Conservation (phyloP, 345 rosid genomes). For the Camelina laxa region DNA sequence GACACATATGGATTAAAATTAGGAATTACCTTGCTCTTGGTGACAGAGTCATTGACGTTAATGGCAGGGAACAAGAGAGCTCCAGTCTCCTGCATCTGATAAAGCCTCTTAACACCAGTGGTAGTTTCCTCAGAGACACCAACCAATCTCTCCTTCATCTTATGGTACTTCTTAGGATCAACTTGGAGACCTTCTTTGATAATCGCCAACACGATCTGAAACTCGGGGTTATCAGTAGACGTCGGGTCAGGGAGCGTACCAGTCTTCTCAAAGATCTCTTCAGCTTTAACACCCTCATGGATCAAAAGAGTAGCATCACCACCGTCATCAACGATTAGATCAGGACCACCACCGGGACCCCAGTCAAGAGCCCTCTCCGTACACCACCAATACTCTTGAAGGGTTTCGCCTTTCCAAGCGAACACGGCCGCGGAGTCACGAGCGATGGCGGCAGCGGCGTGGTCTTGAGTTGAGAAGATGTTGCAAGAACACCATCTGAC, state of each 20-base stretch:
- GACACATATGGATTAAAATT: not conserved
- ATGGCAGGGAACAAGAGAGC: slow-evolving; percentile 71
- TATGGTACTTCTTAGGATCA: slow-evolving; percentile 71
- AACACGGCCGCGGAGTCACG: slow-evolving; percentile 91
- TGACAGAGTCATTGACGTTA: slow-evolving; percentile 75
- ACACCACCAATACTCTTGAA: slow-evolving; percentile 98
- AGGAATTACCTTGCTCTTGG: slow-evolving; percentile 65
- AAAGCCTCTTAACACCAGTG: slow-evolving; percentile 82
- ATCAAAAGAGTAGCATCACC: slow-evolving; percentile 92
- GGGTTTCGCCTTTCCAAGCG: slow-evolving; percentile 98
- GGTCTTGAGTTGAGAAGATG: slow-evolving; percentile 96
- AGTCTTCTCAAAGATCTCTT: slow-evolving; percentile 70
- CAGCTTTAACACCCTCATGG: slow-evolving; percentile 95
- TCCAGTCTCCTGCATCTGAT: slow-evolving; percentile 71
- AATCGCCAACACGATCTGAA: slow-evolving; percentile 62
- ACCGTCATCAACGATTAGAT: slow-evolving; percentile 91
- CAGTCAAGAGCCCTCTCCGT: slow-evolving; percentile 95
- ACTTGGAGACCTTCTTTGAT: slow-evolving; percentile 64
- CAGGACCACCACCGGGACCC: slow-evolving; percentile 91
- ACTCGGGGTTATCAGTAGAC: slow-evolving; percentile 62
- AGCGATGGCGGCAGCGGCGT: slow-evolving; percentile 93
- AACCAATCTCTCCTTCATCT: slow-evolving; percentile 77
- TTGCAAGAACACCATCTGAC: slow-evolving; percentile 99
- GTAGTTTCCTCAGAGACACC: slow-evolving; percentile 92
- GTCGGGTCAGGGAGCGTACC: slow-evolving; percentile 74